Evolutionary conservation across 352 stramenopile genomes (phyloP), one percentile per base, ranked within the genome.

Genomic region (Elongisporangium prolatum): DNA sequence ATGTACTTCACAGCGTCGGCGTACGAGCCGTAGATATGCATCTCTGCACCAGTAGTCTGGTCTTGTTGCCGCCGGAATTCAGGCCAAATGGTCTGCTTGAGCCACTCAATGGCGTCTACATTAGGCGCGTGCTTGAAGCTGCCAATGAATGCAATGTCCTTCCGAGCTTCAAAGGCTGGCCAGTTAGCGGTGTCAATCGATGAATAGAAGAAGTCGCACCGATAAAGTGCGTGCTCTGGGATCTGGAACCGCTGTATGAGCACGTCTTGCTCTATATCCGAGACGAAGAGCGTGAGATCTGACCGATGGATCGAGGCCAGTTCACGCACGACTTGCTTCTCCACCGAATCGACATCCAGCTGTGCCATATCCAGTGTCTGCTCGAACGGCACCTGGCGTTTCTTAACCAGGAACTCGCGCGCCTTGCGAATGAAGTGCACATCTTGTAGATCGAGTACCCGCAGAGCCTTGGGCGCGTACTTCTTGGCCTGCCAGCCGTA

Each of bases 101-200:
- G 68, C 73, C 93, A 86, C 50, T 88, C 72, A 21, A 98, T 65
- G 3, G 86, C 89, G 64, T 98, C 92, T 0, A 96, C 78, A 59
- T 98, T 98, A 0, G 94, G 94, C 2, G 72, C 51, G 60, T 98
- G 94, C 62, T 93, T 94, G 62, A 98, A 98, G 59, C 88, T 97
- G 5, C 94, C 94, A 24, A 96, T 90, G 49, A 97, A 91, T 7
- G 88, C 88, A n/a, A 95, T 72, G 61, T 93, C 55, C n/a, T 74
- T 68, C 1, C 85, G 72, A 2, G 73, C 50, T 0, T 53, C 17
- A 20, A 79, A 72, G 2, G 63, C 28, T 11, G 64, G 61, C 8
- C 82, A 9, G 7, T 48, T 34, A 13, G 61, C 72, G 2, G 25
- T n/a, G 10, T 70, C 34, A 7, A 65, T 60, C 0, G 48, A 38